Evolutionary conservation across 2,329 filamentous ascomycete genomes (phyloP), one percentile per base, ranked within the genome.

Genomic region (Claviceps spartinae): DNA sequence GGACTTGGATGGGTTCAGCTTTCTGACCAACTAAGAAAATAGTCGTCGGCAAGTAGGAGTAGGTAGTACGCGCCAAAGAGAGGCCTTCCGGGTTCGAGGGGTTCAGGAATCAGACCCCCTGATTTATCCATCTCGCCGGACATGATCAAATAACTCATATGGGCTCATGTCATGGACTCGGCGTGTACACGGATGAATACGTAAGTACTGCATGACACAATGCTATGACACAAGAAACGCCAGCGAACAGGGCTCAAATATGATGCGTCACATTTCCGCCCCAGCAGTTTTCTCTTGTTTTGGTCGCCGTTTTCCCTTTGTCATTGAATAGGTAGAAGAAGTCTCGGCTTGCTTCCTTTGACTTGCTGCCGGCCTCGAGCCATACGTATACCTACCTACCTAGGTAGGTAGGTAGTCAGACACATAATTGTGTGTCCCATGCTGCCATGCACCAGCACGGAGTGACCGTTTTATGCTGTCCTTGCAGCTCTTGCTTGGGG

Each of bases 251-350:
- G n/a, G 14, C 18, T 5, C 13, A 47, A 47, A 47, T 51, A 46
- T 51, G 49, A 51, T 22, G 49, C 49, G n/a, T 47, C 43, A 51
- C 18, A 40, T 40, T 48, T 36, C 8, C 40, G 13, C 13, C 9
- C 36, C 36, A 40, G 46, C 36, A 34, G 5, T 40, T 36, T 40
- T 22, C 7, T 16, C 5, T 34, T 34, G 7, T 2, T 26, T 45
- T 9, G 30, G 9, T 34, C 30, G 30, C 30, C 30, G 9, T 3
- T 4, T 34, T 34, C 30, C 30, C 30, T 11, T 11, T 34, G 9
- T 4, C 30, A 34, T 34, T 34, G 30, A 34, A 11, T 34, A 11
- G 3, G 22, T 22, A 22, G 22, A 22, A 18, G 26, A 9, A 34
- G 30, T 34, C 30, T 34, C 18, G 34, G 47, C 24, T n/a, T 43